Conservation (phyloP, 2,329 filamentous ascomycete genomes). For the Colletotrichum lini region DNA sequence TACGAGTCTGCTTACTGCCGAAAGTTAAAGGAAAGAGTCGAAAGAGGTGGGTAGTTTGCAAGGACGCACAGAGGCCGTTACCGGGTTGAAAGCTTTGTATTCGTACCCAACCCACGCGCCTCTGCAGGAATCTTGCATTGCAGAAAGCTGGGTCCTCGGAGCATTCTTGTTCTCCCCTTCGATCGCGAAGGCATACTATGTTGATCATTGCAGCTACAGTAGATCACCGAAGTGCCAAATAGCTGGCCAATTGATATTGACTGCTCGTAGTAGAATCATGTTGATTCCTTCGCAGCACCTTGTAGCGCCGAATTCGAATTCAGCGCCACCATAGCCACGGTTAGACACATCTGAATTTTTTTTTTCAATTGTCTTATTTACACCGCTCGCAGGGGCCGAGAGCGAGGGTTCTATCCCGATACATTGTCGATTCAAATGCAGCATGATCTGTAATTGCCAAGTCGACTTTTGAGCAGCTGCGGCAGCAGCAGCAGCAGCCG, state of each 20-base stretch:
- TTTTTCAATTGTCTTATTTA: neutral
- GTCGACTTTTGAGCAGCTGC: slow-evolving; percentile 10
- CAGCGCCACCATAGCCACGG: too few relatives aligned
- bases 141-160: slow-evolving; percentile 27
- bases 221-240: too few relatives aligned
- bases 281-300: neutral
- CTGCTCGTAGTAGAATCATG: too few relatives aligned
- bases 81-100: neutral
- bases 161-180: neutral
- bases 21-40: neutral
- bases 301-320: neutral
- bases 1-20: neutral
- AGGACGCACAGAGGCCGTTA: neutral
- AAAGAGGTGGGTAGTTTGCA: neutral
- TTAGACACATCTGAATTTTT: too few relatives aligned
- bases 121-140: slow-evolving; percentile 34
- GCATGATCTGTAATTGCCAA: neutral
- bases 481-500: neutral
- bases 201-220: neutral
- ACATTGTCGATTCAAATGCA: neutral
- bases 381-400: neutral
- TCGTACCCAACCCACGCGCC: neutral
- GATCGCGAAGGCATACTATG: neutral
- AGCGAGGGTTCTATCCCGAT: neutral
- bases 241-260: too few relatives aligned